Percentiles rank a stretch among this genome's conserved stretches.
Conservation (phyloP, 176 grass and related monocot genomes). For the Typha latifolia region DNA sequence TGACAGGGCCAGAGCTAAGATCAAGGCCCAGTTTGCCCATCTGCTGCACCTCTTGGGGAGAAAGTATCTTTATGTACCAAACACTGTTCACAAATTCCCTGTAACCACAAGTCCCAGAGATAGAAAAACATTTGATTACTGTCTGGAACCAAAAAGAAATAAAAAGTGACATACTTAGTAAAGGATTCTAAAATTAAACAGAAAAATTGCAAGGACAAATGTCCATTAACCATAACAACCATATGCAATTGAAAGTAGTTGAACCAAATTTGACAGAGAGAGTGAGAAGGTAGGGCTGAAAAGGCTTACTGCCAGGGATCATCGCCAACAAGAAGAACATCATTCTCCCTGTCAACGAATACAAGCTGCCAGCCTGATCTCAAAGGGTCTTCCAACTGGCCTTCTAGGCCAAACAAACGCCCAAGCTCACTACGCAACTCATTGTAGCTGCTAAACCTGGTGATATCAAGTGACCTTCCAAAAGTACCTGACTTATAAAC, state of each 20-base stretch:
- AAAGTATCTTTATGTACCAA: conserved; percentile 93
- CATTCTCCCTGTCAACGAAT: conserved; percentile 59
- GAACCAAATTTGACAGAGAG: not conserved
- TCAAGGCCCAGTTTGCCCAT: conserved; percentile 66
- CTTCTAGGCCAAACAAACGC: conserved; percentile 61
- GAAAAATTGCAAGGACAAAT: not conserved
- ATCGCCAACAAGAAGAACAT: conserved; percentile 61
- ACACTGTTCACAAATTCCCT: conserved; percentile 97
- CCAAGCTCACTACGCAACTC: conserved; percentile 50
- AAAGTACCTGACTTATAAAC: conserved; percentile 62
- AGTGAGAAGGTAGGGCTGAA: not conserved
- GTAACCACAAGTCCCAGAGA: not conserved
- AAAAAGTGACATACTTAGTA: not conserved
- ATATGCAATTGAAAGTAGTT: not conserved
- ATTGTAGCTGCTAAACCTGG: conserved; percentile 47
- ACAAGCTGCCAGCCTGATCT: conserved; percentile 73
- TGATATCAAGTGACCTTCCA: conserved; percentile 60
- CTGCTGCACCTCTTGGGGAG: conserved; percentile 91
- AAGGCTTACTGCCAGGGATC: conserved; percentile 67
- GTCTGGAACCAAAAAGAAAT: not conserved
- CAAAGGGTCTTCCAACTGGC: conserved; percentile 55
- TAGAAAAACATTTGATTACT: not conserved
- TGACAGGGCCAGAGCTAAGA: conserved; percentile 45
- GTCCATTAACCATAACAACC: not conserved
- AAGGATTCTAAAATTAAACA: not conserved